Percentiles rank a stretch among this genome's conserved stretches.
Conservation (phyloP, 331 rosid species). For the Spiraea crenata region DNA sequence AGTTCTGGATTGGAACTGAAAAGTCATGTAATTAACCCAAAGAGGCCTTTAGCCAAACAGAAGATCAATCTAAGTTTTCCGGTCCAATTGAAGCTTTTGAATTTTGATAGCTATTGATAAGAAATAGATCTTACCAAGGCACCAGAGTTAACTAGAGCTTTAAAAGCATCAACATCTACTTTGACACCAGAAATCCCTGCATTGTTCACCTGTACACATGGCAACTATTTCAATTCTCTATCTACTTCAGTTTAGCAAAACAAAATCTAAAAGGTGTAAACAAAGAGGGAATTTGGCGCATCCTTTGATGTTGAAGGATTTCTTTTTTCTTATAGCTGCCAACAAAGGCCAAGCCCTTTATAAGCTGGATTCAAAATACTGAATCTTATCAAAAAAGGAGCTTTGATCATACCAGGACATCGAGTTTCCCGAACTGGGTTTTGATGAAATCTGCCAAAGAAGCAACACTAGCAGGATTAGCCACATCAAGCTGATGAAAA, state of each 20-base stretch:
- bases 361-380: neutral
- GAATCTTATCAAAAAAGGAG: neutral
- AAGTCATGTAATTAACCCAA: neutral
- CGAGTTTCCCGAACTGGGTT: constrained; percentile 48
- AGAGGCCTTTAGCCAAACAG: neutral
- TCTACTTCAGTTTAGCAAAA: neutral
- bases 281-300: neutral
- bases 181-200: constrained; percentile 51
- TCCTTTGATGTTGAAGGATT: neutral
- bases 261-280: neutral
- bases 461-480: constrained; percentile 44
- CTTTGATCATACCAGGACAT: constrained; percentile 42
- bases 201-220: constrained; percentile 52
- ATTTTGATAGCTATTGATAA: neutral
- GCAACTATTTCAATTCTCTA: neutral
- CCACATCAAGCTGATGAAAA: constrained; percentile 68
- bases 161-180: constrained; percentile 17
- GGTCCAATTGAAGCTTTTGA: neutral
- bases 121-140: constrained; percentile 23
- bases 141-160: neutral
- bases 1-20: too few relatives aligned
- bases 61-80: neutral
- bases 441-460: constrained; percentile 44
- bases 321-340: too few relatives aligned
- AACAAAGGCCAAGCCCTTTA: too few relatives aligned